A percentile compares a stretch with the other conserved stretches of the same genome.
Conservation (phyloP, 2,329 filamentous ascomycete genomes). For the Penicillium sclerotiorum region DNA sequence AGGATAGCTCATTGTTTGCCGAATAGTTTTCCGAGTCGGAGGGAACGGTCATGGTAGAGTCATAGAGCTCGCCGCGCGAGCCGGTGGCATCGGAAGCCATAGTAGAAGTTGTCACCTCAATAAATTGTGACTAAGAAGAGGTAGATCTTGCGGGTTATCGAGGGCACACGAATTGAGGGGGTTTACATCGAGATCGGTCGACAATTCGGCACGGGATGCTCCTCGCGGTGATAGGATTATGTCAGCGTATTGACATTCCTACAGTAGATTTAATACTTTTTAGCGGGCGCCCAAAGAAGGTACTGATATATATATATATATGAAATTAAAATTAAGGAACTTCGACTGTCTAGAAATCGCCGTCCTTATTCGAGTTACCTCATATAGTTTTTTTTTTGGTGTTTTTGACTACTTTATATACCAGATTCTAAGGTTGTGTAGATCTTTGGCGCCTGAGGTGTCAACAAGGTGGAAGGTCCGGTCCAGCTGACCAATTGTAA, state of each 20-base stretch:
- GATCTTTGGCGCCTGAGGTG: constrained; percentile 8
- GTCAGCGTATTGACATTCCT: no score
- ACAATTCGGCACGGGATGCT: constrained; percentile 6
- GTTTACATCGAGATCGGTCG: background rate
- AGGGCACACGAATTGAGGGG: background rate
- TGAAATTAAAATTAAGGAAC: no score
- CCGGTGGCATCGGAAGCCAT: constrained; percentile 38
- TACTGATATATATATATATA: no score
- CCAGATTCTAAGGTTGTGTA: constrained; percentile 1
- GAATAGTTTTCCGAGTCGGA: constrained; percentile 54
- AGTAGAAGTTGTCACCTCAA: constrained; percentile 4
- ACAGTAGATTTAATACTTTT: no score
- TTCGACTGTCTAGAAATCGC: no score
- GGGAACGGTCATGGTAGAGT: constrained; percentile 48
- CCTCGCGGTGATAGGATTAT: constrained; percentile 7
- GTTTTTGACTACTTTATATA: background rate
- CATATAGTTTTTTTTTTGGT: no score
- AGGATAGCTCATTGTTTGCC: constrained; percentile 40
- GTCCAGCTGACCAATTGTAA: constrained; percentile 40
- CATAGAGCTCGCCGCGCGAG: constrained; percentile 43
- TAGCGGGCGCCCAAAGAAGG: no score
- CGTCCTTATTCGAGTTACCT: no score
- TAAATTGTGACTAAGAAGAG: background rate
- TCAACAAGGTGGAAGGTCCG: constrained; percentile 26
- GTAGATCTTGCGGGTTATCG: background rate